A percentile compares a stretch with the other conserved stretches of the same genome.
phyloP scores from a whole-genome alignment of 768 basidiomycete genomes.

The Tylopilus rubrobrunneus region DNA sequence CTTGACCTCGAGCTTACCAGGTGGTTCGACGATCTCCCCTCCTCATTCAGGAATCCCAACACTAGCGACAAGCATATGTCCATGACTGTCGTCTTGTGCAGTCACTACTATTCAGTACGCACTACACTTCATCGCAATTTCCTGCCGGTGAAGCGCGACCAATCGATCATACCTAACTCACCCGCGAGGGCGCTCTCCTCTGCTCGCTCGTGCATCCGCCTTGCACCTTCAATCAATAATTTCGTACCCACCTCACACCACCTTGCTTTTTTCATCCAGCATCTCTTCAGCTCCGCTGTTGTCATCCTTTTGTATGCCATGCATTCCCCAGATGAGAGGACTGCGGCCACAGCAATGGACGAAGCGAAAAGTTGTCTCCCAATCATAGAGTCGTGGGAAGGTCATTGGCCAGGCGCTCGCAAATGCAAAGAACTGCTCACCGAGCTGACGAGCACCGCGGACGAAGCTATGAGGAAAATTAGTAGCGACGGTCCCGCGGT shows the following conservation, averaged over 20 bases:
- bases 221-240: constrained; percentile 81
- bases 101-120: constrained; percentile 84
- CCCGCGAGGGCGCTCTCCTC: constrained; percentile 78
- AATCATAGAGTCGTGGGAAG: constrained; percentile 78
- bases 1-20: constrained; percentile 73
- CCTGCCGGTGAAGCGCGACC: constrained; percentile 73
- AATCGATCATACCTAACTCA: constrained; percentile 64
- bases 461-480: constrained; percentile 52
- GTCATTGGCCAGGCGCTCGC: constrained; percentile 81
- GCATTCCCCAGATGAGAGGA: constrained; percentile 67
- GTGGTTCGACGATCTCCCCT: constrained; percentile 81
- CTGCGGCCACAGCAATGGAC: constrained; percentile 69
- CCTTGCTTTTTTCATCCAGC: constrained; percentile 86
- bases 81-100: constrained; percentile 82
- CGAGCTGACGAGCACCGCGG: constrained; percentile 67
- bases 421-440: constrained; percentile 81
- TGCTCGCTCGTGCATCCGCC: constrained; percentile 79
- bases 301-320: constrained; percentile 83
- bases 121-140: constrained; percentile 88
- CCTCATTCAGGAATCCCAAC: constrained; percentile 69
- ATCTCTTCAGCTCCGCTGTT: constrained; percentile 84
- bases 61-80: constrained; percentile 77
- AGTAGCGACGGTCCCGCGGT: constrained; percentile 17
- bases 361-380: constrained; percentile 71
- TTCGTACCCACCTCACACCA: constrained; percentile 84